Conservation (phyloP, 2,329 filamentous ascomycete genomes). For the Epichloe gansuensis region DNA sequence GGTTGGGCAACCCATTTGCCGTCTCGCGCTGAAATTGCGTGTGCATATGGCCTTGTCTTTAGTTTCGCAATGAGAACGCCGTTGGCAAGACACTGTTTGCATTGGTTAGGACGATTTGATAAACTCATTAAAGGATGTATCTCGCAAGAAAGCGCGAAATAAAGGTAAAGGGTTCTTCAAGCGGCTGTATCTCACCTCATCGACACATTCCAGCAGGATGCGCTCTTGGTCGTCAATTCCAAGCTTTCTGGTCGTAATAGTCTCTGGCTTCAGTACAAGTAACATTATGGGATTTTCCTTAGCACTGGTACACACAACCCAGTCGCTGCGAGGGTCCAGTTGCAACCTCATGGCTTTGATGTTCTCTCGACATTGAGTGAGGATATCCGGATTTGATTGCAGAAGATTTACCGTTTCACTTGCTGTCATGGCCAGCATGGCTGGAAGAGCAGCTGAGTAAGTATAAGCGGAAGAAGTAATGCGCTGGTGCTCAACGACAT, state of each 20-base stretch:
- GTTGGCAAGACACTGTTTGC: slow-evolving; percentile 60
- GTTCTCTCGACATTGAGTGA: slow-evolving; percentile 70
- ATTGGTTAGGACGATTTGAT: not conserved
- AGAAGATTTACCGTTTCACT: slow-evolving; percentile 81
- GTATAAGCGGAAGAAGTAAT: slow-evolving; percentile 88
- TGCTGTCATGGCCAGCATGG: slow-evolving; percentile 87
- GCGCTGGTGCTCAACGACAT: slow-evolving; percentile 92
- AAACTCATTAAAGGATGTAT: not conserved
- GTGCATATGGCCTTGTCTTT: slow-evolving; percentile 60
- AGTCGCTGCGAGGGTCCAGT: slow-evolving; percentile 85
- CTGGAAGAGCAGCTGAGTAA: slow-evolving; percentile 87
- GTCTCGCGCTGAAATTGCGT: slow-evolving; percentile 53
- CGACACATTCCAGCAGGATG: slow-evolving; percentile 80
- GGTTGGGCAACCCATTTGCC: slow-evolving; percentile 58
- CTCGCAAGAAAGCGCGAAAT: too few species aligned
- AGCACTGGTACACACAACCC: slow-evolving; percentile 71
- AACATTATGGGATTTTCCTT: slow-evolving; percentile 80
- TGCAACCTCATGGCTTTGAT: slow-evolving; percentile 75
- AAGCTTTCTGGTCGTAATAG: slow-evolving; percentile 58
- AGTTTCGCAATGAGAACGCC: slow-evolving; percentile 80
- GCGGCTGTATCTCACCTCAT: slow-evolving; percentile 56
- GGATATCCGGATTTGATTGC: slow-evolving; percentile 73
- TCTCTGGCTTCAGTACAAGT: slow-evolving; percentile 69
- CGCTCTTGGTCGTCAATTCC: slow-evolving; percentile 67
- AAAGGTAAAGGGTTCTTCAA: not conserved